Percentiles rank a stretch among this genome's conserved stretches.
phyloP scores from a whole-genome alignment of 306 rosid genomes.

The Geum urbanum region DNA sequence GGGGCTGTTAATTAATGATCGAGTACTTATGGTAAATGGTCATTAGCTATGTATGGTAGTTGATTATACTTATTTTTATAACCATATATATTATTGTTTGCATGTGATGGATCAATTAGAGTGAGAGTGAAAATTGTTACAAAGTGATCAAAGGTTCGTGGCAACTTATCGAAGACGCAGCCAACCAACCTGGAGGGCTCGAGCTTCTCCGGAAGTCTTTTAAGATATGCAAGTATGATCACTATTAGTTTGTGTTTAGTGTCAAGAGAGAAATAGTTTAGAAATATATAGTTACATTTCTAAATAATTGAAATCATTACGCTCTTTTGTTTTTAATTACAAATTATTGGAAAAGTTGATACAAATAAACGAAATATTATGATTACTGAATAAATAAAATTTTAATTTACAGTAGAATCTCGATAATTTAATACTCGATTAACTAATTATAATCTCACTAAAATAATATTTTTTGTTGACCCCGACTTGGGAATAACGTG shows the following conservation, averaged over 20 bases:
- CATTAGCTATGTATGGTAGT: neutral
- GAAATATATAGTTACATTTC: neutral
- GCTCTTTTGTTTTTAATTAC: no score
- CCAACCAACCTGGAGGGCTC: constrained; percentile 31
- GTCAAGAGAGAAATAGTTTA: neutral
- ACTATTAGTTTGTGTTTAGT: neutral
- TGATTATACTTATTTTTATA: neutral
- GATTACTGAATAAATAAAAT: no score
- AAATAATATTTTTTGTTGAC: no score
- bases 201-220: constrained; percentile 50
- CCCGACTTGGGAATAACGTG: no score
- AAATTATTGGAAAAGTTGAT: no score
- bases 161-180: constrained; percentile 40
- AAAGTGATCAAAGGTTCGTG: constrained; percentile 62
- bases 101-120: constrained; percentile 30
- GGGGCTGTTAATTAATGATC: neutral
- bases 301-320: no score
- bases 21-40: neutral
- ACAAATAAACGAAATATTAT: no score
- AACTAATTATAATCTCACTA: no score
- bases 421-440: no score
- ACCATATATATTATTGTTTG: neutral
- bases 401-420: no score
- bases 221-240: constrained; percentile 61
- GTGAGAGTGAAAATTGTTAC: constrained; percentile 80